A percentile compares a stretch with the other conserved stretches of the same genome.
phyloP scores from a whole-genome alignment of 129 eudicot species.

The Ambrosia trifida region DNA sequence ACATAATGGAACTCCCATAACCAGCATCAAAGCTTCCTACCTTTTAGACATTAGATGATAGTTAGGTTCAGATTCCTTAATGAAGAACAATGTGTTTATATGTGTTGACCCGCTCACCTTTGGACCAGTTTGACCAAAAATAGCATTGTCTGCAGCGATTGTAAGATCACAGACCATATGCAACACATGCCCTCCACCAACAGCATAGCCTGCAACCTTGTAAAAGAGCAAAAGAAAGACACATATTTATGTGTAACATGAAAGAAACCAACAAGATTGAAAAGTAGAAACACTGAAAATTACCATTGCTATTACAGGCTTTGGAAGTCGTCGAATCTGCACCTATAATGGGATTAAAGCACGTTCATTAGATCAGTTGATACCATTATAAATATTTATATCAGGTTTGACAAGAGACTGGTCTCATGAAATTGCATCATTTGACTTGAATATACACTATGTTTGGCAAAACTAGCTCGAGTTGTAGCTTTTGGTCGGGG shows the following conservation, averaged over 20 bases:
- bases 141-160: constrained; percentile 95
- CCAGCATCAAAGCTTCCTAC: constrained; percentile 99
- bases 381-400: not conserved
- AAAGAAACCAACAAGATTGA: not conserved
- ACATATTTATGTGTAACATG: not conserved
- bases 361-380: not conserved
- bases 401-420: not conserved
- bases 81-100: not conserved
- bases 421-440: not conserved
- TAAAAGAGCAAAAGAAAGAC: constrained; percentile 6
- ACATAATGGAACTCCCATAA: constrained; percentile 95
- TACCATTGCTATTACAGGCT: constrained; percentile 99
- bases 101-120: constrained; percentile 52
- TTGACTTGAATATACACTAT: not conserved
- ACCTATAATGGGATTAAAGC: constrained; percentile 46
- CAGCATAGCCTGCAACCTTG: constrained; percentile 99
- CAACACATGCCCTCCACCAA: constrained; percentile 94
- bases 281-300: constrained; percentile 11
- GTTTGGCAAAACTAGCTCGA: not conserved
- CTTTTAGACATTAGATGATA: constrained; percentile 38
- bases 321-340: constrained; percentile 91
- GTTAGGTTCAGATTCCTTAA: not conserved
- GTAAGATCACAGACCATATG: constrained; percentile 99
- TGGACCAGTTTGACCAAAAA: constrained; percentile 98
- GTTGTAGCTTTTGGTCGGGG: not conserved